Percentiles rank a stretch among this genome's conserved stretches.
phyloP scores from a whole-genome alignment of 2,329 filamentous ascomycete species.

The Arthroderma sp. region DNA sequence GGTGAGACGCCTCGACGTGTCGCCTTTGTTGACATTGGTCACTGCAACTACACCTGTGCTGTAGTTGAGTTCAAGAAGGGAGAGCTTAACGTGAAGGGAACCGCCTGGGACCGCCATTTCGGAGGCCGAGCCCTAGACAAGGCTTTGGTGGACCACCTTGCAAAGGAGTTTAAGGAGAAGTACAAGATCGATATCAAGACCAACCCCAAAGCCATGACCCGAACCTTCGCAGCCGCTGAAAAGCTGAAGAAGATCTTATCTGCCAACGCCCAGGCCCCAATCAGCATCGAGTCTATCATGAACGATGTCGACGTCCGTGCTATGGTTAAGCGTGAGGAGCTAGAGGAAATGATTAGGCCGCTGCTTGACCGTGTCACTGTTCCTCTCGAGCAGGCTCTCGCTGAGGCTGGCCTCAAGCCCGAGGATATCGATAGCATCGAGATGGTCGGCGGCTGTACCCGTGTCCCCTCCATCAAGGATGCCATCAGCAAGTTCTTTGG shows the following conservation, averaged over 20 bases:
- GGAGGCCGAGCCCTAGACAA: conserved; percentile 96
- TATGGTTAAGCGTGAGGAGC: conserved; percentile 85
- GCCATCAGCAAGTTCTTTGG: conserved; percentile 81
- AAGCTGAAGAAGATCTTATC: conserved; percentile 98
- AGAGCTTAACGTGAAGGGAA: conserved; percentile 85
- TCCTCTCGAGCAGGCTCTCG: conserved; percentile 80
- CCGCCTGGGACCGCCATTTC: conserved; percentile 87
- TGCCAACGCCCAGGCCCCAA: conserved; percentile 78
- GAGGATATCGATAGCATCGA: conserved; percentile 92
- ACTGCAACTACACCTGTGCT: conserved; percentile 90
- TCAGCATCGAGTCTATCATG: conserved; percentile 98
- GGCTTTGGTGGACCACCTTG: conserved; percentile 86
- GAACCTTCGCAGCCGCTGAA: conserved; percentile 79
- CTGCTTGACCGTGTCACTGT: conserved; percentile 59
- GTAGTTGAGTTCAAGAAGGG: conserved; percentile 96
- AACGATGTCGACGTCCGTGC: conserved; percentile 85
- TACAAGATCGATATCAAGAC: conserved; percentile 92
- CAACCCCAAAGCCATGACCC: conserved; percentile 79
- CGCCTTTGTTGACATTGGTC: conserved; percentile 84
- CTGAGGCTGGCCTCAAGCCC: conserved; percentile 79
- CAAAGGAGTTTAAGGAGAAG: conserved; percentile 91
- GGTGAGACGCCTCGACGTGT: conserved; percentile 91
- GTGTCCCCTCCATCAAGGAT: conserved; percentile 86
- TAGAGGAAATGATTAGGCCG: conserved; percentile 81
- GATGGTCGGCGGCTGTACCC: conserved; percentile 86